Percentiles rank a stretch among this genome's conserved stretches.
phyloP scores from a whole-genome alignment of 1,139 yeast species.

The Pichia sp. region DNA sequence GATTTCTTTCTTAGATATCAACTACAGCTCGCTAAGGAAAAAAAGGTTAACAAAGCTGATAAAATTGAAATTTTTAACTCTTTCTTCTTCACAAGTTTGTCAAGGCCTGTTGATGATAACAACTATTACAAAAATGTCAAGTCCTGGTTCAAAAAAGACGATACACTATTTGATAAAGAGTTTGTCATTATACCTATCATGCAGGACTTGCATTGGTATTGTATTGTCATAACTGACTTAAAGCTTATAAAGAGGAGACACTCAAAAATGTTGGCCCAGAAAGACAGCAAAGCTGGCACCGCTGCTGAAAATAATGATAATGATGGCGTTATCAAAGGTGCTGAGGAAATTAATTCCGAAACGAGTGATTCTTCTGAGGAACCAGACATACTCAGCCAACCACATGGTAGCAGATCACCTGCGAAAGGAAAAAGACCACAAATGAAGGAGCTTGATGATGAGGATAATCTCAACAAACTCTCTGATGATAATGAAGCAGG shows the following conservation, averaged over 20 bases:
- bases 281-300: neutral
- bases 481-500: neutral
- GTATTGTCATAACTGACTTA: conserved; percentile 56
- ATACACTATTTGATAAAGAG: conserved; percentile 55
- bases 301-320: neutral
- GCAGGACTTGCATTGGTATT: conserved; percentile 82
- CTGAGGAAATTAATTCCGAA: neutral
- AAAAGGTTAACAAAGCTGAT: conserved; percentile 21
- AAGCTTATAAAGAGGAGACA: conserved; percentile 28
- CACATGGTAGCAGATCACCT: no score
- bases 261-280: neutral
- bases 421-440: neutral
- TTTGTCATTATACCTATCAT: conserved; percentile 77
- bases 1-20: conserved; percentile 64
- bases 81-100: conserved; percentile 70
- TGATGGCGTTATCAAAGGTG: neutral
- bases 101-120: conserved; percentile 22
- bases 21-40: conserved; percentile 33
- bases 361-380: neutral
- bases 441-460: neutral
- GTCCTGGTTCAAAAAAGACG: conserved; percentile 66
- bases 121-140: conserved; percentile 58
- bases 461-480: neutral
- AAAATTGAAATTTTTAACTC: conserved; percentile 70
- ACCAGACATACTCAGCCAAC: neutral